These are phyloP conservation scores for Alternaria gansuensis DNA, from an alignment of 2,329 filamentous ascomycete species.

Conservation along the genomic window DNA sequence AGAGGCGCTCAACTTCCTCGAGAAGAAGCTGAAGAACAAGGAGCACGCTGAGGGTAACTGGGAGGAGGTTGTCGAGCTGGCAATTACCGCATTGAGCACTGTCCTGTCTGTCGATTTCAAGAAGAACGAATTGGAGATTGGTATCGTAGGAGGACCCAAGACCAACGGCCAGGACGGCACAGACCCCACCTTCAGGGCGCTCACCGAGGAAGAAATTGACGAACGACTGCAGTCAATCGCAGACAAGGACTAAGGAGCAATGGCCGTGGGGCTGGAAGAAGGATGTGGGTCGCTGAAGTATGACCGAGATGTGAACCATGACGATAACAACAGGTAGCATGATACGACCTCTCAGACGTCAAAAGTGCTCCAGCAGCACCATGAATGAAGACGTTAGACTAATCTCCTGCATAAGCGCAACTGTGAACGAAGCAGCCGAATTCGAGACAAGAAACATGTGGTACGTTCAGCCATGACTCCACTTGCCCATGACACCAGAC, in stretches of 20 bases:
- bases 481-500: conserved; percentile 47
- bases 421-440: conserved; percentile 39
- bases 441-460: conserved; percentile 15
- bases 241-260: conserved; percentile 84
- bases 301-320: conserved; percentile 35
- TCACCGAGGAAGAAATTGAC: conserved; percentile 98
- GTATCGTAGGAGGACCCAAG: conserved; percentile 89
- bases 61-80: conserved; percentile 98
- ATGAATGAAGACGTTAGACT: conserved; percentile 47
- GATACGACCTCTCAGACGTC: conserved; percentile 43
- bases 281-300: conserved; percentile 38
- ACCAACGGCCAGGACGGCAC: conserved; percentile 84
- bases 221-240: conserved; percentile 97
- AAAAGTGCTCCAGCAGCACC: conserved; percentile 38
- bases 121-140: conserved; percentile 98
- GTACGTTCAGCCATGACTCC: conserved; percentile 46
- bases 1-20: conserved; percentile 96
- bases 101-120: conserved; percentile 99
- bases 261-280: conserved; percentile 31
- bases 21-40: conserved; percentile 99
- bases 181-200: conserved; percentile 79
- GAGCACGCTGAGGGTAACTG: conserved; percentile 89
- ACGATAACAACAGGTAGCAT: conserved; percentile 38
- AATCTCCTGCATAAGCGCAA: conserved; percentile 47
- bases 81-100: conserved; percentile 92